Percentiles rank a stretch among this genome's conserved stretches.
phyloP scores from a whole-genome alignment of 169 alveolate genomes.

The Eimeria acervulina region DNA sequence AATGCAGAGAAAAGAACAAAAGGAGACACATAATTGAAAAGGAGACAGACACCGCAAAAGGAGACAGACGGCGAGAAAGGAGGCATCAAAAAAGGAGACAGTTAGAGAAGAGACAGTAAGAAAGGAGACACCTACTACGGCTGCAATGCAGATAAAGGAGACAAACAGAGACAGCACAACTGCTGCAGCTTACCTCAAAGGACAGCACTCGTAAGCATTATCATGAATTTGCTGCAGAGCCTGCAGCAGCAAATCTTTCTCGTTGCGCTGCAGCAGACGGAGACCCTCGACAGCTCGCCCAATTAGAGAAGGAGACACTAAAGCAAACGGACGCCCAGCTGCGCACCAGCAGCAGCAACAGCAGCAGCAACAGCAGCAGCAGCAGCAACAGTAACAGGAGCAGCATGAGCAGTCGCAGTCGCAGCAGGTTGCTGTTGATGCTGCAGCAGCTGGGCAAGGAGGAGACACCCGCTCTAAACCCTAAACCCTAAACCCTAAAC shows the following conservation, averaged over 20 bases:
- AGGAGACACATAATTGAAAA: neutral
- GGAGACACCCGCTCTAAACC: neutral
- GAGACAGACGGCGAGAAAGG: neutral
- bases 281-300: slow-evolving; percentile 20
- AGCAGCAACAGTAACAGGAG: neutral
- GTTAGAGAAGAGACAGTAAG: neutral
- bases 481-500: neutral
- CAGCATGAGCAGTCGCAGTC: no score
- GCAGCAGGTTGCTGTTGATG: neutral
- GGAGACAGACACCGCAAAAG: neutral
- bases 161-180: neutral
- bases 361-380: slow-evolving; percentile 44
- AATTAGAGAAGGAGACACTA: slow-evolving; percentile 25
- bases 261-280: slow-evolving; percentile 67
- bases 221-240: neutral
- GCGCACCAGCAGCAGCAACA: no score
- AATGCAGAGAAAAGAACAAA: neutral
- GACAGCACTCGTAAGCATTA: slow-evolving; percentile 73
- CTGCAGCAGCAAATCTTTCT: slow-evolving; percentile 49
- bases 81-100: neutral
- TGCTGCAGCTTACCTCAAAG: slow-evolving; percentile 23
- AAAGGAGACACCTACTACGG: neutral
- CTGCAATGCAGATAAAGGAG: neutral
- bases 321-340: slow-evolving; percentile 4
- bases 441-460: neutral